Conservation (phyloP, 2,329 filamentous ascomycete genomes). For the Penicillium sp. region DNA sequence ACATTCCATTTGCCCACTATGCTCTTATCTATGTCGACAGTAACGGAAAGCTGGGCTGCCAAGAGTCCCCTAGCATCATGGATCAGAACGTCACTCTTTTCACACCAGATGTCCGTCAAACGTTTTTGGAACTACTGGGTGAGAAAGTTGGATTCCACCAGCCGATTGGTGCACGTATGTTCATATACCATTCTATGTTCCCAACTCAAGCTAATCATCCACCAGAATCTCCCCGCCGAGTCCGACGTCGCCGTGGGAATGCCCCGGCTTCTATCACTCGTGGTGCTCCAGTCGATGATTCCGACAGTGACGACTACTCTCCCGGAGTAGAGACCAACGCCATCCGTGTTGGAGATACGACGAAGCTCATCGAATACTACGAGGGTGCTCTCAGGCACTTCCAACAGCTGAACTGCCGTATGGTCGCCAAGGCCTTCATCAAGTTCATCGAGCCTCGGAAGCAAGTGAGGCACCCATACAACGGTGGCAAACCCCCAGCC, state of each 20-base stretch:
- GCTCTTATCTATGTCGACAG: constrained; percentile 43
- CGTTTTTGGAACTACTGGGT: constrained; percentile 40
- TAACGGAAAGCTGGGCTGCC: constrained; percentile 36
- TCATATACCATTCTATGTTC: not conserved
- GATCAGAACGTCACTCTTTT: constrained; percentile 37
- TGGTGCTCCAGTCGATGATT: constrained; percentile 23
- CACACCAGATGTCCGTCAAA: constrained; percentile 39
- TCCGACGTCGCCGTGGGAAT: constrained; percentile 35
- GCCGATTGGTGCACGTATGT: constrained; percentile 35
- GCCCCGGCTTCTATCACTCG: constrained; percentile 21
- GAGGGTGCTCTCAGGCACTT: constrained; percentile 46
- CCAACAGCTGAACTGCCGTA: constrained; percentile 52
- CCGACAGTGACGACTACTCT: constrained; percentile 31
- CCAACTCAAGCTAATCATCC: not conserved
- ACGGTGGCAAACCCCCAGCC: constrained; percentile 45
- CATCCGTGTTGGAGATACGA: constrained; percentile 44
- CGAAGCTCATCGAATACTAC: constrained; percentile 46
- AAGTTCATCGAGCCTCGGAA: constrained; percentile 54
- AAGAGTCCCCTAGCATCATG: constrained; percentile 39
- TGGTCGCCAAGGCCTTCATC: constrained; percentile 52
- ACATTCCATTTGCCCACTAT: constrained; percentile 38
- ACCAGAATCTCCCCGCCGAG: constrained; percentile 29
- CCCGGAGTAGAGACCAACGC: constrained; percentile 31
- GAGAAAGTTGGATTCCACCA: constrained; percentile 35
- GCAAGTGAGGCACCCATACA: constrained; percentile 54